phyloP scores from a whole-genome alignment of 1,139 yeast genomes.

The Geotrichum europaeum region DNA sequence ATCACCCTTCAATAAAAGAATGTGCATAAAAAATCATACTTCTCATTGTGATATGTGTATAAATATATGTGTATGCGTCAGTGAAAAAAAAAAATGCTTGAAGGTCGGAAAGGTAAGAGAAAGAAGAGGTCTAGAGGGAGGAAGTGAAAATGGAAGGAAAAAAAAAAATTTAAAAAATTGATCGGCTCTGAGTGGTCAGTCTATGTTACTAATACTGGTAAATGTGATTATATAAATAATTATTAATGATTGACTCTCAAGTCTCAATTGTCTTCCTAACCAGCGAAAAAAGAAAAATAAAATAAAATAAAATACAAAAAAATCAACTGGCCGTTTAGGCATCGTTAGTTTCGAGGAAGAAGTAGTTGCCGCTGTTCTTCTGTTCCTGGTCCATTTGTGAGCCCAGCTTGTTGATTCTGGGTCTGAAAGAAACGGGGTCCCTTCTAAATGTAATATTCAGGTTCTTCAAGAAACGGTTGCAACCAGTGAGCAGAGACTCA shows the following conservation, averaged over 20 bases:
- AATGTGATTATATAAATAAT: not conserved
- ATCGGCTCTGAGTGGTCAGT: constrained; percentile 1
- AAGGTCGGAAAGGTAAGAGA: not conserved
- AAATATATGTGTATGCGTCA: not conserved
- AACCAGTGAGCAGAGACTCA: constrained; percentile 90
- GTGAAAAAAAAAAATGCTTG: not conserved
- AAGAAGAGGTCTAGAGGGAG: not conserved
- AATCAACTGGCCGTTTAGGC: constrained; percentile 17
- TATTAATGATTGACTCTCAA: not conserved
- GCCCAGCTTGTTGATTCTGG: constrained; percentile 94
- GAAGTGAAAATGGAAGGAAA: not conserved
- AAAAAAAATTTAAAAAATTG: constrained; percentile 2
- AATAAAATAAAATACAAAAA: constrained; percentile 1
- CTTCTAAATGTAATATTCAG: constrained; percentile 97
- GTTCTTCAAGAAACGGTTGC: constrained; percentile 94
- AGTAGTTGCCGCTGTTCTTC: constrained; percentile 83
- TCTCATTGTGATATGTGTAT: constrained; percentile 5
- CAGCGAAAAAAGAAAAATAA: not conserved
- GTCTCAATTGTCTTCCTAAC: not conserved
- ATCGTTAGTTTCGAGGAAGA: constrained; percentile 73
- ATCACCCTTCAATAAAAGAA: not conserved
- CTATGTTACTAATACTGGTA: not conserved
- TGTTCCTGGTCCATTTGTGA: constrained; percentile 99
- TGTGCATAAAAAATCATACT: not conserved
- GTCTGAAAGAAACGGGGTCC: constrained; percentile 96